phyloP scores from a whole-genome alignment of 805 yeast species.

The Pichia heedii region DNA sequence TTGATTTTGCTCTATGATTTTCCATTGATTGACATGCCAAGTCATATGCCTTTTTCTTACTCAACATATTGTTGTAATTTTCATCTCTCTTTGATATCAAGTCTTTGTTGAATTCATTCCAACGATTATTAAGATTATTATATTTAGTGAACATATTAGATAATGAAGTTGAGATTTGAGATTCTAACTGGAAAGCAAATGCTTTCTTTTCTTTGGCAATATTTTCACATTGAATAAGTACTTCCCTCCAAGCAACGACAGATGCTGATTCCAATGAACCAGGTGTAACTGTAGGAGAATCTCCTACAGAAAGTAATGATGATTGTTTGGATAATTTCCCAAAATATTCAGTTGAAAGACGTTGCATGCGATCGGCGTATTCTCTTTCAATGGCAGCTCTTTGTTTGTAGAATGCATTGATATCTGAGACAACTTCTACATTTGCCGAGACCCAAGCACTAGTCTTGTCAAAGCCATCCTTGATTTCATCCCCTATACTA shows the following conservation, averaged over 20 bases:
- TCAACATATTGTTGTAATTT: constrained; percentile 47
- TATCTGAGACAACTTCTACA: constrained; percentile 63
- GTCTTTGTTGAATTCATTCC: constrained; percentile 52
- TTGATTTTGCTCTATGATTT: constrained; percentile 62
- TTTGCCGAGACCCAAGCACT: constrained; percentile 73
- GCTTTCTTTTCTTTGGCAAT: constrained; percentile 58
- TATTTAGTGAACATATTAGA: constrained; percentile 43
- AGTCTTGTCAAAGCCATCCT: constrained; percentile 73
- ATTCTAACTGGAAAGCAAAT: constrained; percentile 50
- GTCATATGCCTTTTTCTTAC: constrained; percentile 73
- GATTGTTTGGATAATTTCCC: constrained; percentile 66
- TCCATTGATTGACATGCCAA: constrained; percentile 75
- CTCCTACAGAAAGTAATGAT: constrained; percentile 77
- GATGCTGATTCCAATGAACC: constrained; percentile 89
- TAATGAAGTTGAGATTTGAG: constrained; percentile 55
- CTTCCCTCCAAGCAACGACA: constrained; percentile 83
- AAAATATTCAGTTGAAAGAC: constrained; percentile 58
- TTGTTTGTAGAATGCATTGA: constrained; percentile 77
- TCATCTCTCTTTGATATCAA: constrained; percentile 39
- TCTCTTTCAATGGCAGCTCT: constrained; percentile 78
- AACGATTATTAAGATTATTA: constrained; percentile 44
- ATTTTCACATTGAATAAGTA: constrained; percentile 73
- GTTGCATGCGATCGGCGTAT: constrained; percentile 58
- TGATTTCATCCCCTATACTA: constrained; percentile 61
- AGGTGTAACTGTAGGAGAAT: constrained; percentile 82